Evolutionary conservation across 352 stramenopile genomes (phyloP).

Genomic region (Discostella stelligera): DNA sequence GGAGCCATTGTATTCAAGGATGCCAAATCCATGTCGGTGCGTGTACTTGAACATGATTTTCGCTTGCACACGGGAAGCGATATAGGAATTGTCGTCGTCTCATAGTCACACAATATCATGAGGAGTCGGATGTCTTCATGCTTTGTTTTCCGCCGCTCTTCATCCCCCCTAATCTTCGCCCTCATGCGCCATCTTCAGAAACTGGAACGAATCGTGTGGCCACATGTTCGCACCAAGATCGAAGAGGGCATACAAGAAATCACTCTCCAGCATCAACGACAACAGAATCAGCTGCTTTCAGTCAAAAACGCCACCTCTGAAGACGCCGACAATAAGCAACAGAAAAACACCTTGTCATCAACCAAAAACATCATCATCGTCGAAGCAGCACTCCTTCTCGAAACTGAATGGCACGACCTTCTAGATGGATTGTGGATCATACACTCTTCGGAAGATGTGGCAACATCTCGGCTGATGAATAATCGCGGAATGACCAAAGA

Average conservation of each 20-base stretch:
- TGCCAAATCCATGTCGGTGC: conserved; percentile 53
- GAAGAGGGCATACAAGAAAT: conserved; percentile 50
- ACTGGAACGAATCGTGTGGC: conserved; percentile 76
- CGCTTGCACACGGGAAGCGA: background rate
- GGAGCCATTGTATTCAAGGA: conserved; percentile 74
- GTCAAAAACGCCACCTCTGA: background rate
- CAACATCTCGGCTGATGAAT: conserved; percentile 53
- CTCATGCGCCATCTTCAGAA: conserved; percentile 15
- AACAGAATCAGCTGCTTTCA: too few species aligned
- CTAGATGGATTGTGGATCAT: conserved; percentile 76
- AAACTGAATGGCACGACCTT: conserved; percentile 74
- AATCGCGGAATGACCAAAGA: conserved; percentile 54
- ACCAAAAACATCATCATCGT: conserved; percentile 57
- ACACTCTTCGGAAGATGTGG: conserved; percentile 29
- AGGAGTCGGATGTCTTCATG: background rate
- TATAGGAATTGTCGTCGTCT: too few species aligned
- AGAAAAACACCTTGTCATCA: background rate
- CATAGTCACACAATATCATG: background rate
- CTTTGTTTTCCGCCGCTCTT: background rate
- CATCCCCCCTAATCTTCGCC: background rate
- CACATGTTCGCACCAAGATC: conserved; percentile 58
- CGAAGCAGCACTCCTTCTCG: conserved; percentile 71
- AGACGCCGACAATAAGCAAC: background rate
- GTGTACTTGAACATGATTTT: conserved; percentile 3
- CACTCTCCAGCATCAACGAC: conserved; percentile 12